Base-by-base conservation (phyloP, 768 basidiomycete genomes). In the Psilocybe azurescens region DNA sequence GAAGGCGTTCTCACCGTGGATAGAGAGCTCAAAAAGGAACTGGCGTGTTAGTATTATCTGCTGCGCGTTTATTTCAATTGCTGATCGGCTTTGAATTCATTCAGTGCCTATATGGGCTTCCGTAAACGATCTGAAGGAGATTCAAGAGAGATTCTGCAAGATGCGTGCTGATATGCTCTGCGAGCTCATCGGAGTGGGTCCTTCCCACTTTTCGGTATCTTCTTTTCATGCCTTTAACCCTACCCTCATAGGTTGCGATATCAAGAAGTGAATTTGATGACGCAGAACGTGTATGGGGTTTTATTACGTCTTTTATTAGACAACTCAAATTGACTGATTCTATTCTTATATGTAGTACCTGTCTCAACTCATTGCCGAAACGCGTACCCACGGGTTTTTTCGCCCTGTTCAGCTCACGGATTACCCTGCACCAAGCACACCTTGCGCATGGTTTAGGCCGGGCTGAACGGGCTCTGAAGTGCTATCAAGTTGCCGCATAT, bases 101-200 rank as follows among this genome's bases (percentile, higher is more conserved):
- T 32, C 28, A 89, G 88, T 88, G 24, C 83, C 87, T 0, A 60
- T 73, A 5, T 90, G 86, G 84, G 79, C 85, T 1, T 83, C 83
- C 39, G 69, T 77, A 7, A 74, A 72, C 1, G 88, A 91, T 56
- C 75, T 85, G 0, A 73, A 77, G 10, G 79, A 78, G 38, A 69
- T 87, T 1, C 81, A 86, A 39, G 70, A 74, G 16, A 75, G 81
- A 36, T 77, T 90, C 62, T 77, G 81, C n/a, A 83, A 81, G 56
- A 82, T 93, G 48, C 88, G 87, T 63, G 90, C 89, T 0, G 91
- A 93, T 65, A 70, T 93, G 61, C 69, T 90, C 44, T 89, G 86
- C 62, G 92, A 94, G 67, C 79, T 93, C 5, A 77, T 87, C 16
- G 84, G 83, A 5, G 91, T 91, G 72, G 41, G 82, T 65, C 30